Evolutionary conservation across 164 flowering plant genomes (phyloP).

Genomic region (Piper betle): DNA sequence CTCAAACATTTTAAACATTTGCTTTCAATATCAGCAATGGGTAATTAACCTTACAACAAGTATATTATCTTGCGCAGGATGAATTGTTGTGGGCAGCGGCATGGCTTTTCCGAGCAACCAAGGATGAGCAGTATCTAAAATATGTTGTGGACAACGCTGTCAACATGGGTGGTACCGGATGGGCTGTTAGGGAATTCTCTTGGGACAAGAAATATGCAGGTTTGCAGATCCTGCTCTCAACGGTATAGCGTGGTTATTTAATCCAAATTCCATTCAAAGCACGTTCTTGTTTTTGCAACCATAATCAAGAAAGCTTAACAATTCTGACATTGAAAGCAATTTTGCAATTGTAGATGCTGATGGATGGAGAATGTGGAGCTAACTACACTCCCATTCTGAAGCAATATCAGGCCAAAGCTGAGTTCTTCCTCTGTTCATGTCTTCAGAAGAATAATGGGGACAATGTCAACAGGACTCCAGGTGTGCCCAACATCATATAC

Average conservation of each 20-base stretch:
- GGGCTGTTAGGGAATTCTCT: conserved; percentile 70
- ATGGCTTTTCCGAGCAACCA: conserved; percentile 70
- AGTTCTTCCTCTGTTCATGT: conserved; percentile 72
- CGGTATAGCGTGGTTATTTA: too few species aligned
- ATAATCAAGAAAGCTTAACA: too few species aligned
- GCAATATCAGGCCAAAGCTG: conserved; percentile 77
- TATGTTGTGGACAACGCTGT: conserved; percentile 56
- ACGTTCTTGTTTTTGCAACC: too few species aligned
- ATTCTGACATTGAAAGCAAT: background rate
- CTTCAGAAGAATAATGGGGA: conserved; percentile 67
- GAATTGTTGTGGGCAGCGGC: conserved; percentile 86
- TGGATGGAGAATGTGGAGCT: conserved; percentile 46
- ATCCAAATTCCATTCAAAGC: too few species aligned
- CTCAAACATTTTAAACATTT: background rate
- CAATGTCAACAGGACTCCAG: conserved; percentile 64
- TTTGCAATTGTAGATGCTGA: conserved; percentile 30
- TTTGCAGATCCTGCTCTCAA: conserved; percentile 61
- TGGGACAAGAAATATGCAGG: conserved; percentile 98
- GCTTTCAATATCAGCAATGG: too few species aligned
- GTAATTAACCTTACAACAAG: too few species aligned
- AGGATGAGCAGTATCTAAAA: conserved; percentile 52
- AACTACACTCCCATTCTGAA: conserved; percentile 38
- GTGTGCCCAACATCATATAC: conserved; percentile 15
- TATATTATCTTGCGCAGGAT: conserved; percentile 31
- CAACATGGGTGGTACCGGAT: conserved; percentile 69